Base-by-base conservation (phyloP, 352 stramenopile species). In the Chrysophaeum taylorii region DNA sequence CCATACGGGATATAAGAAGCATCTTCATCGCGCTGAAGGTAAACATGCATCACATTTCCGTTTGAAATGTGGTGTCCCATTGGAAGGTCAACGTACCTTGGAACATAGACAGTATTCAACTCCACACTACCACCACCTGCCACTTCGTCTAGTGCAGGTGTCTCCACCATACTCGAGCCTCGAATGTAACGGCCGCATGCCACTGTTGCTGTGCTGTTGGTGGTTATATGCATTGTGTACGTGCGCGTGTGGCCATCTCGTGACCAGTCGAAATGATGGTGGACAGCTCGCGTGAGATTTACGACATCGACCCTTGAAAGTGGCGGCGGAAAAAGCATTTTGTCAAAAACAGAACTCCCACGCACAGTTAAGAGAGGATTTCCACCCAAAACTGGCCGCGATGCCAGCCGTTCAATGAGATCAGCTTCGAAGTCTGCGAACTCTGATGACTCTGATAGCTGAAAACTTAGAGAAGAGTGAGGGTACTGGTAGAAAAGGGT, bases 221-320 rank as follows among this genome's bases (percentile, higher is more conserved):
- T 71, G 5, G 33, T 63, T 70, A 71, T 61, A 16, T 54, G 31
- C 50, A 82, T 71, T 23, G 60, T 79, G 70, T 82, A 82, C 0
- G 54, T 81, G n/a, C 77, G 71, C 27, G 71, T 27, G 68, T 82
- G 77, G 12, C 77, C 77, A 63, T 82, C 77, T 35, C 67, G 70
- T 25, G 41, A 48, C 41, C 66, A 82, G 9, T 78, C 25, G 63
- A 78, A 82, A 52, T 82, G 77, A 67, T 82, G 77, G 61, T 82
- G 62, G 27, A 82, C 77, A 25, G 53, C 2, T 48, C 77, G 62
- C 9, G 73, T 76, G 43, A 79, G 64, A 29, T 82, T 80, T 14
- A 75, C 42, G 16, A 82, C 57, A 60, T 82, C 77, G 23, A 79
- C 36, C 15, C 75, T 61, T 25, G 75, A 35, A 31, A 76, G 33